A percentile compares a stretch with the other conserved stretches of the same genome.
Evolutionary conservation across 768 basidiomycete genomes (phyloP).

Genomic region (Leucocoprinus birnbaumii): DNA sequence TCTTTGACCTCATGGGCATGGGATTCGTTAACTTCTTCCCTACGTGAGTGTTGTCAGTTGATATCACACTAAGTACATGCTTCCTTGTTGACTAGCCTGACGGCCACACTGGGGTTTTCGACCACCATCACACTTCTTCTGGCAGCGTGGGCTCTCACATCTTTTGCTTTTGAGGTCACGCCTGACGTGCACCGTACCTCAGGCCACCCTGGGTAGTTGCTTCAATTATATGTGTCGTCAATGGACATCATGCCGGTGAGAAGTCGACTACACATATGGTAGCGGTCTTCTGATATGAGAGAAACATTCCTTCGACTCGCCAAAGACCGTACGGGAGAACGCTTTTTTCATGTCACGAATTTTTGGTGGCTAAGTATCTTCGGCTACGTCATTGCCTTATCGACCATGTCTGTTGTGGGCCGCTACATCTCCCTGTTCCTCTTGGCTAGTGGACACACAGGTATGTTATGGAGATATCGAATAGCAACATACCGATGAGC

Average conservation of each 20-base stretch:
- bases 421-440: constrained; percentile 64
- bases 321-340: constrained; percentile 55
- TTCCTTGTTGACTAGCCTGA: constrained; percentile 33
- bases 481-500: too few relatives aligned
- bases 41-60: constrained; percentile 27
- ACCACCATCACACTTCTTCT: constrained; percentile 60
- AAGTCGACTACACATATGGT: neutral
- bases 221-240: constrained; percentile 43
- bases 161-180: neutral
- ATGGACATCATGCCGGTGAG: constrained; percentile 50
- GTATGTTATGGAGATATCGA: constrained; percentile 12
- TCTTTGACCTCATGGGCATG: constrained; percentile 48
- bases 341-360: constrained; percentile 55
- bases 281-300: neutral
- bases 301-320: too few relatives aligned
- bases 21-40: constrained; percentile 64
- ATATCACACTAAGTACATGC: neutral
- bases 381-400: constrained; percentile 59
- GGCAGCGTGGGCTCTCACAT: constrained; percentile 44
- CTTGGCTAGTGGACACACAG: constrained; percentile 51
- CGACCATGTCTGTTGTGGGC: constrained; percentile 46
- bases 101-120: constrained; percentile 56
- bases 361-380: constrained; percentile 63
- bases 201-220: constrained; percentile 68
- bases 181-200: neutral